Conservation (phyloP, 2,329 filamentous ascomycete genomes). For the Hypoxylon sp. region DNA sequence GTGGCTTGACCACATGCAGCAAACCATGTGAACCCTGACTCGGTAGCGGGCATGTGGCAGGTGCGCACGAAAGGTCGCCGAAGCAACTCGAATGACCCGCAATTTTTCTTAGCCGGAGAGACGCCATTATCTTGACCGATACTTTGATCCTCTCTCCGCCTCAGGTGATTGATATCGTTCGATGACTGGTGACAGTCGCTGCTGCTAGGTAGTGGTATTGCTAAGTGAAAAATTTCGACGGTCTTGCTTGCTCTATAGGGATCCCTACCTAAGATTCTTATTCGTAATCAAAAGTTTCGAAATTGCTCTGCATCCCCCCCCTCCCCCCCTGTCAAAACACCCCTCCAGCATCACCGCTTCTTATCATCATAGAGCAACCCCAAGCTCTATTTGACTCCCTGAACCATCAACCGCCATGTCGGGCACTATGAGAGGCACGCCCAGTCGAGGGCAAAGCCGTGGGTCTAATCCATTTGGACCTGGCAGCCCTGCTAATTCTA, state of each 20-base stretch:
- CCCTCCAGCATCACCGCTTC: slow-evolving; percentile 8
- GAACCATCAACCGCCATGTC: slow-evolving; percentile 70
- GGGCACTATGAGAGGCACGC: slow-evolving; percentile 76
- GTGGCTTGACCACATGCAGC: neutral
- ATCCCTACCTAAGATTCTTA: no score
- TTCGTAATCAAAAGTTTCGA: slow-evolving; percentile 8
- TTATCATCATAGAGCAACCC: slow-evolving; percentile 19
- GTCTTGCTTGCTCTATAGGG: slow-evolving; percentile 12
- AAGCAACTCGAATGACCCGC: slow-evolving; percentile 30
- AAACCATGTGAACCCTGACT: slow-evolving; percentile 7
- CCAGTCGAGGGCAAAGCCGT: slow-evolving; percentile 70
- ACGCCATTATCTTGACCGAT: slow-evolving; percentile 39
- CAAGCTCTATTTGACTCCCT: slow-evolving; percentile 45
- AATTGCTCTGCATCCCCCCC: neutral
- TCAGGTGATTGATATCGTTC: slow-evolving; percentile 36
- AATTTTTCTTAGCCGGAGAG: slow-evolving; percentile 25
- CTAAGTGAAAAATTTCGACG: slow-evolving; percentile 17
- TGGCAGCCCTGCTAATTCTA: slow-evolving; percentile 71
- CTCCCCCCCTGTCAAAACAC: neutral
- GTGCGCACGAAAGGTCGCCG: slow-evolving; percentile 30
- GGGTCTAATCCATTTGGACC: slow-evolving; percentile 65
- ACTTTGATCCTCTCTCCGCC: slow-evolving; percentile 22
- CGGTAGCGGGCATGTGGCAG: slow-evolving; percentile 11
- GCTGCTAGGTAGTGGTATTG: slow-evolving; percentile 17
- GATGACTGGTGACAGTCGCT: slow-evolving; percentile 17